These are phyloP conservation scores for Aspergillus carbonarius DNA, from an alignment of 2,329 filamentous ascomycete species.

Conservation along the genomic window DNA sequence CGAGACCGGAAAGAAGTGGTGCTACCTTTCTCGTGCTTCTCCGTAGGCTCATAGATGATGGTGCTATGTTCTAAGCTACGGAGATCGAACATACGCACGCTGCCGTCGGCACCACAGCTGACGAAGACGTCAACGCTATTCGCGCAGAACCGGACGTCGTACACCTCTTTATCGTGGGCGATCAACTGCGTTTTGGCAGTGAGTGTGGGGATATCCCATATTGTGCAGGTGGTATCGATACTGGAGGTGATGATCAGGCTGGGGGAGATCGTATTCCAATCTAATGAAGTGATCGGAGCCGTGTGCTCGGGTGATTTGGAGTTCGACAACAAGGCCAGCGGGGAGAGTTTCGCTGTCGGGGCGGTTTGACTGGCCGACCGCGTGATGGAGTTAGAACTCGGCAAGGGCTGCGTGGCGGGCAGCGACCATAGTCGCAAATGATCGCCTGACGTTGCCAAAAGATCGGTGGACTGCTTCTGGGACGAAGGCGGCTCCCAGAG, in stretches of 20 bases:
- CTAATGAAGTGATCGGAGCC: constrained; percentile 89
- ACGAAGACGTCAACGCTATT: constrained; percentile 99
- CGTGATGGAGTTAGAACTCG: constrained; percentile 66
- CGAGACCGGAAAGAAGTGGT: not conserved
- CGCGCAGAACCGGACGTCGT: constrained; percentile 96
- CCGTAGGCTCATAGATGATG: constrained; percentile 96
- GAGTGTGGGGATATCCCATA: constrained; percentile 97
- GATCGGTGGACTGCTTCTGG: constrained; percentile 91
- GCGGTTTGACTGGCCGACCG: constrained; percentile 62
- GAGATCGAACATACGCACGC: constrained; percentile 97
- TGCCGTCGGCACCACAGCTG: constrained; percentile 94
- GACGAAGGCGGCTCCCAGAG: constrained; percentile 95
- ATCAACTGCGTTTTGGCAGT: constrained; percentile 98
- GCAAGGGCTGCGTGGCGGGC: constrained; percentile 63
- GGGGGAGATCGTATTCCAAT: constrained; percentile 97
- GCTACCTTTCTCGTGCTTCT: constrained; percentile 71
- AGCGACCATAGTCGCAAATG: constrained; percentile 93
- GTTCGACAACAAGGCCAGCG: constrained; percentile 89
- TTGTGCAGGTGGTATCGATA: constrained; percentile 98
- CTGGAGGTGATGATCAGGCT: constrained; percentile 98
- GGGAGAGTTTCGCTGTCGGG: constrained; percentile 79
- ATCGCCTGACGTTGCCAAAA: constrained; percentile 92
- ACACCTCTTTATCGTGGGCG: constrained; percentile 98
- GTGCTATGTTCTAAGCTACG: constrained; percentile 96
- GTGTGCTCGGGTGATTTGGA: constrained; percentile 98